These are phyloP conservation scores for Starmerella potacharoeniae DNA, from an alignment of 805 yeast species.

Conservation along the genomic window DNA sequence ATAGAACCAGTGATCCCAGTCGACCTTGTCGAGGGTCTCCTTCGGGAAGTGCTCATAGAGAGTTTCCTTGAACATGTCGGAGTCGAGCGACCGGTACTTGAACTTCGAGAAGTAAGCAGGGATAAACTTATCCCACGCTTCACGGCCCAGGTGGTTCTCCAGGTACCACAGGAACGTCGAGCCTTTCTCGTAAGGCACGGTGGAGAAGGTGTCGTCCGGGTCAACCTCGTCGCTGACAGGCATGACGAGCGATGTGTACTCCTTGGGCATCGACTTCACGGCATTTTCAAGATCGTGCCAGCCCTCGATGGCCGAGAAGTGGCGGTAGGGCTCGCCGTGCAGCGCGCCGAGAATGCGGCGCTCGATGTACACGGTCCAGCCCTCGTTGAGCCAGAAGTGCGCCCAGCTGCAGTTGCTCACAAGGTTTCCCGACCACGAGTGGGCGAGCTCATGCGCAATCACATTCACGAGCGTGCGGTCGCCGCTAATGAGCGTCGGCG, in stretches of 20 bases:
- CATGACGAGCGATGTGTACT: conserved; percentile 43
- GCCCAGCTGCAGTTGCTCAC: conserved; percentile 89
- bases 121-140: conserved; percentile 65
- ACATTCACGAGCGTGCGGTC: conserved; percentile 81
- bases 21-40: conserved; percentile 51
- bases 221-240: conserved; percentile 53
- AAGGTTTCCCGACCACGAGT: conserved; percentile 85
- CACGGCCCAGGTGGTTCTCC: conserved; percentile 51
- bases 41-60: conserved; percentile 51
- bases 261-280: conserved; percentile 39
- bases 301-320: conserved; percentile 74
- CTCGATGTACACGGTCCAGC: conserved; percentile 90
- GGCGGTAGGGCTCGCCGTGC: conserved; percentile 71
- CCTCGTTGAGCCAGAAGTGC: conserved; percentile 90
- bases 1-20: conserved; percentile 78
- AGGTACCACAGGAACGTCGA: conserved; percentile 64
- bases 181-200: conserved; percentile 89
- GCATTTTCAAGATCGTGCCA: conserved; percentile 71
- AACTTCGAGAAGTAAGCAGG: conserved; percentile 62
- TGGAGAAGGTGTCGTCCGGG: conserved; percentile 81
- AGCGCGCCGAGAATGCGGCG: conserved; percentile 65
- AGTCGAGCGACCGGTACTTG: conserved; percentile 61
- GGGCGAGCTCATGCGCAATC: conserved; percentile 86
- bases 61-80: conserved; percentile 68
- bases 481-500: conserved; percentile 77